Evolutionary conservation across 2,329 filamentous ascomycete species (phyloP).

Genomic region (Trichophaea hybrida): DNA sequence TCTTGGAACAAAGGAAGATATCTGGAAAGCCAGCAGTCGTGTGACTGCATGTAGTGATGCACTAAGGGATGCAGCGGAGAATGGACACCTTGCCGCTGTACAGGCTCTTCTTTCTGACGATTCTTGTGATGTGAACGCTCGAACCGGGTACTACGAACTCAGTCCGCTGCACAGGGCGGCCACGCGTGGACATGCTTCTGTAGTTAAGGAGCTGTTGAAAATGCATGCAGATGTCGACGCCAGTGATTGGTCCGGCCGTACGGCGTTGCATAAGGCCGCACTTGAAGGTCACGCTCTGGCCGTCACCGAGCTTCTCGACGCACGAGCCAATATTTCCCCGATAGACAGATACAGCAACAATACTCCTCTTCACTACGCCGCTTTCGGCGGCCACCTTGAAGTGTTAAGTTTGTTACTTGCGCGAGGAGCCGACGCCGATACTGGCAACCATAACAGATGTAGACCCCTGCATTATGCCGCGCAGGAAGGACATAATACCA

Average conservation of each 20-base stretch:
- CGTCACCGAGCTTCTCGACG: neutral
- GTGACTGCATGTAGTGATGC: too few relatives aligned
- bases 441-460: neutral
- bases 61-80: too few relatives aligned
- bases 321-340: neutral
- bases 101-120: too few relatives aligned
- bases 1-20: too few relatives aligned
- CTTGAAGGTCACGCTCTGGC: neutral
- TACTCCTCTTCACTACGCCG: neutral
- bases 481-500: neutral
- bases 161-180: neutral
- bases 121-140: too few relatives aligned
- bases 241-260: neutral
- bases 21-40: too few relatives aligned
- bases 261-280: neutral
- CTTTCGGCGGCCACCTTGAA: neutral
- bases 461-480: constrained; percentile 3
- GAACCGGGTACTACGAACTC: too few relatives aligned
- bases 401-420: neutral
- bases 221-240: neutral
- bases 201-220: neutral
- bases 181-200: neutral
- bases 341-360: neutral
- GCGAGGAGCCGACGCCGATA: neutral
- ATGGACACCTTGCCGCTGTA: too few relatives aligned